phyloP scores from a whole-genome alignment of 495 filamentous ascomycete genomes.

The Penicillium paradoxum region DNA sequence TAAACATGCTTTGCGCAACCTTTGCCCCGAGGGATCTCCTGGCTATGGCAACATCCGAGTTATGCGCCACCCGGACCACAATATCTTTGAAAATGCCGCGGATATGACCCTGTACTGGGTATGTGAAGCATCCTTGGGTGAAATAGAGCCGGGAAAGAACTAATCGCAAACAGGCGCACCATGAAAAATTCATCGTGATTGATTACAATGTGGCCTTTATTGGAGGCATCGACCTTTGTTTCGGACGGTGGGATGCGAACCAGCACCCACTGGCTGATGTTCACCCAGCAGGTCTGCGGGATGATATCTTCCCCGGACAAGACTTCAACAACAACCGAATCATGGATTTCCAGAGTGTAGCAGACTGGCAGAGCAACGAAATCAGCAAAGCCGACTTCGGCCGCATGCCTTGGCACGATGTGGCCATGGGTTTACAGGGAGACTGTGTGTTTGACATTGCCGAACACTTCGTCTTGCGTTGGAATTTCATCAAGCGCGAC shows the following conservation, averaged over 20 bases:
- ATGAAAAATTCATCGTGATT: constrained; percentile 94
- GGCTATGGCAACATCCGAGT: constrained; percentile 84
- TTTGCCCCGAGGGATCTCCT: constrained; percentile 74
- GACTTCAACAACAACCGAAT: constrained; percentile 95
- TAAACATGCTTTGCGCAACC: constrained; percentile 74
- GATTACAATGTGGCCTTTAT: constrained; percentile 89
- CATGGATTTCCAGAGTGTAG: constrained; percentile 89
- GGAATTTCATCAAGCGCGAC: constrained; percentile 96
- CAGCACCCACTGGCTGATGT: constrained; percentile 85
- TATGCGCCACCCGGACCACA: constrained; percentile 94
- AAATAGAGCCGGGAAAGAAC: background rate
- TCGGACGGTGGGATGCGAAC: constrained; percentile 84
- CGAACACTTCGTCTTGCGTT: constrained; percentile 90
- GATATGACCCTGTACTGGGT: constrained; percentile 98
- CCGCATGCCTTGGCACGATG: constrained; percentile 97
- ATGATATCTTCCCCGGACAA: constrained; percentile 91
- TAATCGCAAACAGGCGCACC: constrained; percentile 59
- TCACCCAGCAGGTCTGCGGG: constrained; percentile 73
- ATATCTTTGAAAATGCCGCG: constrained; percentile 85
- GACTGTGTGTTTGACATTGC: constrained; percentile 92
- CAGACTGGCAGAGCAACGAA: constrained; percentile 90
- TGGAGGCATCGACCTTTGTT: constrained; percentile 92
- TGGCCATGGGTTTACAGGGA: constrained; percentile 82
- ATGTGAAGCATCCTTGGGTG: background rate
- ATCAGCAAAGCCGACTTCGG: constrained; percentile 89